phyloP scores from a whole-genome alignment of 148 eudicot species.

The Chenopodium quinoa region DNA sequence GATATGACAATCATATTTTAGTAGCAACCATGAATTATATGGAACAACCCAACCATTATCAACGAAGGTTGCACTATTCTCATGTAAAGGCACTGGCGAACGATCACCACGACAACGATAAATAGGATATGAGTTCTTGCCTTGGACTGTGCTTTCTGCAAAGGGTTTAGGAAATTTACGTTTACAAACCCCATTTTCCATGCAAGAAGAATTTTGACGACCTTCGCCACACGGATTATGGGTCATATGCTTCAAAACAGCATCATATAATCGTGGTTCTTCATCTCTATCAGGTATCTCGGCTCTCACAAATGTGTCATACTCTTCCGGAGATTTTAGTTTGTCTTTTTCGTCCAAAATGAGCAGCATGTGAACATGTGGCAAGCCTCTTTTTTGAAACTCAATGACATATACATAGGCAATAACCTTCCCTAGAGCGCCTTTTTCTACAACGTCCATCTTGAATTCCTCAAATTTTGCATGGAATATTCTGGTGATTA shows the following conservation, averaged over 20 bases:
- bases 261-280: not conserved
- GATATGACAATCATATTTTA: constrained; percentile 12
- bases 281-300: not conserved
- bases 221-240: constrained; percentile 4
- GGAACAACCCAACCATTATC: constrained; percentile 2
- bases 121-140: not conserved
- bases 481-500: not conserved
- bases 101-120: not conserved
- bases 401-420: constrained; percentile 2
- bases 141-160: not conserved
- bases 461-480: constrained; percentile 8
- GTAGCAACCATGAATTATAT: not conserved
- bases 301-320: constrained; percentile 5
- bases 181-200: not conserved
- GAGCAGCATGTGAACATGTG: no score
- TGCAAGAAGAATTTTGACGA: not conserved
- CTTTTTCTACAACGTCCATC: not conserved
- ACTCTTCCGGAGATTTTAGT: not conserved
- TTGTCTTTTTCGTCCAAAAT: constrained; percentile 4
- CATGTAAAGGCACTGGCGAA: not conserved
- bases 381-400: no score
- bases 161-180: constrained; percentile 2
- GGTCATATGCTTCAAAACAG: constrained; percentile 1
- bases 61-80: not conserved
- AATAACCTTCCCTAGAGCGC: not conserved